Base-by-base conservation (phyloP, 192 early-diverging fungal genomes). In the Coemansia sp. region DNA sequence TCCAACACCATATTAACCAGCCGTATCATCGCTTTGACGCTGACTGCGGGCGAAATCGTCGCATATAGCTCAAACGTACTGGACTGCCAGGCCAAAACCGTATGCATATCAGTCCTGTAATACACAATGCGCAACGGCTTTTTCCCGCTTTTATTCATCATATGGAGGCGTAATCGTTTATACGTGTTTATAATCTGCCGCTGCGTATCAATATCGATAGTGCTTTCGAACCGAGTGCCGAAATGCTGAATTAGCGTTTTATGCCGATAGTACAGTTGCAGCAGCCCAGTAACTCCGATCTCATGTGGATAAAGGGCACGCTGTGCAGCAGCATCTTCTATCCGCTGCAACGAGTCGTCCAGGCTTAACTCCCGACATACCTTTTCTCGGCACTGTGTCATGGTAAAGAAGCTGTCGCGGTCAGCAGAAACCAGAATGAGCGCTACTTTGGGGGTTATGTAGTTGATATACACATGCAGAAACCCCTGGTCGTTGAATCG, bases 401-500 rank as follows among this genome's bases (percentile, higher is more conserved):
- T 78, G 3, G 87, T 83, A 52, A 86, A 88, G 61, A 98, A 98
- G 21, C 85, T 86, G 56, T 94, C 89, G 69, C 87, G 86, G 54
- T 91, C 87, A 2, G 88, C 83, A 11, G 86, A 88, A 13, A 94
- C 81, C 40, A 91, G 64, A 0, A 93, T 68, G 6, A 96, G 66
- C 42, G 86, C 88, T 6, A 89, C 72, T n/a, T 87, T 83, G 0
- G 80, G 69, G 2, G 81, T 81, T 20, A 96, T 80, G 63, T 90
- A 94, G 54, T 80, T 88, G 15, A 96, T 82, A 52, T 96, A 95
- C 1, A 86, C 87, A 56, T 96, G 86, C 28, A 98, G 63, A 68
- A 94, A 98, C 13, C 87, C 91, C 55, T 86, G 79, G 53, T 83
- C 81, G 72, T 96, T 91, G 78, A 94, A 90, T 53, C 83, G 84